phyloP scores from a whole-genome alignment of 208 protist genomes.

The Leishmania martiniquensis region DNA sequence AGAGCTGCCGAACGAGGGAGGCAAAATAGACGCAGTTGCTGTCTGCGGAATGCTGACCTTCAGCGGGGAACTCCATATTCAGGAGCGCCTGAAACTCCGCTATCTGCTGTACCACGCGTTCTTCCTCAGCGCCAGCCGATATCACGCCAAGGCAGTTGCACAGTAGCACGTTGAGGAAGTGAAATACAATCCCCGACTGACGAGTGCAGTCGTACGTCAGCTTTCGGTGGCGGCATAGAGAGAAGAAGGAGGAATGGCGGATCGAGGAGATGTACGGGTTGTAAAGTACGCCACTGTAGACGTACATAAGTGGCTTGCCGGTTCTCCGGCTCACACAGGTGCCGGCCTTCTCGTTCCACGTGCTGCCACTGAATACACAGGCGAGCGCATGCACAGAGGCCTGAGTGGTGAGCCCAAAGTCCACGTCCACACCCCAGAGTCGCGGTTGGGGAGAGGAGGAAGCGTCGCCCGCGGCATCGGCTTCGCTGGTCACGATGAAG shows the following conservation, averaged over 20 bases:
- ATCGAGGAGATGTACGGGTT: constrained; percentile 87
- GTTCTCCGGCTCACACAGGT: constrained; percentile 20
- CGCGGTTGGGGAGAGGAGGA: constrained; percentile 16
- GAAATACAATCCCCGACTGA: constrained; percentile 78
- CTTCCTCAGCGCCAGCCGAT: constrained; percentile 51
- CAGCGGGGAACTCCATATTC: constrained; percentile 85
- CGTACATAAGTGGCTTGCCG: constrained; percentile 55
- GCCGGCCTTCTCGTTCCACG: constrained; percentile 38
- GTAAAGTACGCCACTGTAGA: constrained; percentile 90
- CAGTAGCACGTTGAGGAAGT: constrained; percentile 83
- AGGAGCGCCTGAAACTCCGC: constrained; percentile 82
- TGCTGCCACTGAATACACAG: constrained; percentile 33
- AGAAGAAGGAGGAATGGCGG: constrained; percentile 84
- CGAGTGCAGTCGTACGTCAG: constrained; percentile 68
- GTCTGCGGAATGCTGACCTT: constrained; percentile 82
- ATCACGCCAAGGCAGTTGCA: constrained; percentile 85
- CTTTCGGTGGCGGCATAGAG: constrained; percentile 70
- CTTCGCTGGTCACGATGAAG: constrained; percentile 60
- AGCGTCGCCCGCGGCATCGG: not conserved
- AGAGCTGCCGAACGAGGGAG: constrained; percentile 73
- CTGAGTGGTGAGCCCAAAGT: constrained; percentile 84
- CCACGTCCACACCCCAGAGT: constrained; percentile 92
- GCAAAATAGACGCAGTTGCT: constrained; percentile 92
- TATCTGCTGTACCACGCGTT: constrained; percentile 42
- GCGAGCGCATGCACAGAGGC: constrained; percentile 76